Conservation (phyloP, 345 rosid genomes). For the Bruguiera sexangula region DNA sequence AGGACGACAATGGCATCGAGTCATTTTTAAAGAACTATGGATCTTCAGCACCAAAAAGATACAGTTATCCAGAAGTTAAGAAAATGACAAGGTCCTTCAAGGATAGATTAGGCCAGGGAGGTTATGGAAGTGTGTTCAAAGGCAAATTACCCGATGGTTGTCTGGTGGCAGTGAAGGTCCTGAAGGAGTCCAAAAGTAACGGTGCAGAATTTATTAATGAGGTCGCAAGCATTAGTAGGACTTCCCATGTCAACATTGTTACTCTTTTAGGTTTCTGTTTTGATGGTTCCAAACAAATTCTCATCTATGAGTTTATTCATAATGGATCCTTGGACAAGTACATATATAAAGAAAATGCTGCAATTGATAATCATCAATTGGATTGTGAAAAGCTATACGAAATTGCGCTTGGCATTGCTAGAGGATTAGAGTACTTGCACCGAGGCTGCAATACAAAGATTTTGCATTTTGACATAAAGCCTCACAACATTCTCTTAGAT, state of each 20-base stretch:
- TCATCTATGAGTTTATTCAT: conserved; percentile 10
- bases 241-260: conserved; percentile 16
- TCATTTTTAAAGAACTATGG: not conserved
- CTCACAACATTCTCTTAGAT: conserved; percentile 15
- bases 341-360: not conserved
- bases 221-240: conserved; percentile 14
- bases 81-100: conserved; percentile 8
- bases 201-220: conserved; percentile 22
- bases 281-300: not conserved
- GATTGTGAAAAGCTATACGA: not conserved
- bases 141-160: conserved; percentile 13
- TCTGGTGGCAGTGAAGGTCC: conserved; percentile 12
- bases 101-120: conserved; percentile 8
- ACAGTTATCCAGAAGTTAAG: conserved; percentile 12
- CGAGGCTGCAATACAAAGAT: conserved; percentile 9
- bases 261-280: conserved; percentile 8
- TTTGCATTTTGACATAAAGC: conserved; percentile 18
- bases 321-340: conserved; percentile 15
- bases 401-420: conserved; percentile 10
- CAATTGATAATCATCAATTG: not conserved
- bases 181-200: conserved; percentile 10
- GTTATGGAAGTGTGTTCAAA: conserved; percentile 14
- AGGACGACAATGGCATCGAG: not conserved
- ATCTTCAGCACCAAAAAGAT: not conserved
- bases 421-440: conserved; percentile 13